Base-by-base conservation (phyloP, 306 rosid species). In the Castanea crenata region DNA sequence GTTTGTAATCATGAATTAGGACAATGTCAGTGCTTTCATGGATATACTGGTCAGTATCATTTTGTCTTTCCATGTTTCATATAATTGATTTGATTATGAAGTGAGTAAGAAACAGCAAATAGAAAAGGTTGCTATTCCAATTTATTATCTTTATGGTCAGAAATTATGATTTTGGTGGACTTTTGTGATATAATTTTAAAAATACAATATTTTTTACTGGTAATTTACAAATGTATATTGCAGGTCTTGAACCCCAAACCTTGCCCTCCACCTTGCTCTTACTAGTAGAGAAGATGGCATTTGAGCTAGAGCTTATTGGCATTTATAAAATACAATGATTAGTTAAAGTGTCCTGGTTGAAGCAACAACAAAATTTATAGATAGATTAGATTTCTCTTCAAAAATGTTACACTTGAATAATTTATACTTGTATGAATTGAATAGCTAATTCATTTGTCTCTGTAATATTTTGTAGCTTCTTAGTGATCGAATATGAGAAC, bases 11-110 rank as follows among this genome's bases (percentile, higher is more conserved):
- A 71, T 52, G 96, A 95, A 85, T 88, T 93, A 78, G 98, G 99
- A 55, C 89, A 84, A 67, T 95, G 99, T 55, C 88, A 89, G 75
- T 95, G 99, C 88, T 95, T 90, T 82, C 99, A 90, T 85, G 99
- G 99, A 81, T 91, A 82, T 76, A 58, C 80, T 64, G 98, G 98
- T 95, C 68, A 77, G 97, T 89, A 73, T 71, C 19, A 75, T 72
- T 74, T 69, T 31, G 74, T 51, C 23, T 67, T 34, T 58, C 70
- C 20, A 38, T 54, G 19, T 19, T 69, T 68, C 25, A 19, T 55
- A 41, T 46, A 32, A 64, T 71, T 49, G 27, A 18, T 51, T 44
- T 34, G 67, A 78, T 74, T 23, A 34, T 64, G 29, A 71, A 54
- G 69, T 71, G 59, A 52, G 38, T 29, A 61, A 58, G 80, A 77